Evolutionary conservation across 495 filamentous ascomycete species (phyloP), one percentile per base, ranked within the genome.

Genomic region (Xylaria venustula): DNA sequence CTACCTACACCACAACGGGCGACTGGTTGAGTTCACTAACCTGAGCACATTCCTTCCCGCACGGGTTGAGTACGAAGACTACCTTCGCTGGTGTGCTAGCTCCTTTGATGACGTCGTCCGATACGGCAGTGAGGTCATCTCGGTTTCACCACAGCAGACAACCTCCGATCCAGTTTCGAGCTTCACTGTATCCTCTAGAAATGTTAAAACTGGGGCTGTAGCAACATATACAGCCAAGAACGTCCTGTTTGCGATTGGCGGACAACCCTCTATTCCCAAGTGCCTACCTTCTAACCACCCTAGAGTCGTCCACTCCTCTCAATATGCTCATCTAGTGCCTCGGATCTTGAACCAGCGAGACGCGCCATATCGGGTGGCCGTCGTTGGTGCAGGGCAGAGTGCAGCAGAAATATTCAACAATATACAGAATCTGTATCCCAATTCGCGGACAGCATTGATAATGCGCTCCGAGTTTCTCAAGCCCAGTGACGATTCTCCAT

Each of bases 331-430:
- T 9, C 65, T 73, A 12, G 77, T 90, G 2, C 83, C 85, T 0
- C 71, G 73, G 40, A 70, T 95, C 17, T 75, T 95, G 23, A 75
- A 69, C 32, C 82, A 93, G 56, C 74, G 63, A 20, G 72, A 78
- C 30, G 73, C 67, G 7, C 79, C 85, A 1, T 90, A 89, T 67
- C 84, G 85, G 19, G 85, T 98, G 59, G 92, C 90, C 8, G 88
- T 98, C 17, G 73, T 97, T 47, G 93, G 93, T 14, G 88, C 86
- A 48, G 93, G 93, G 7, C 94, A 98, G 77, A 94, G 90, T 67
- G 90, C 93, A 3, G 93, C 93, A 0, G 93, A 98, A 79, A 96
- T 97, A 60, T 98, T 93, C 79, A 87, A 89, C 72, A 91, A 96
- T 71, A 76, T 97, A 22, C 89, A 92, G 64, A 80, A 77, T n/a